Evolutionary conservation across 805 yeast species (phyloP).

Genomic region (Tetrapisispora nanseiensis): DNA sequence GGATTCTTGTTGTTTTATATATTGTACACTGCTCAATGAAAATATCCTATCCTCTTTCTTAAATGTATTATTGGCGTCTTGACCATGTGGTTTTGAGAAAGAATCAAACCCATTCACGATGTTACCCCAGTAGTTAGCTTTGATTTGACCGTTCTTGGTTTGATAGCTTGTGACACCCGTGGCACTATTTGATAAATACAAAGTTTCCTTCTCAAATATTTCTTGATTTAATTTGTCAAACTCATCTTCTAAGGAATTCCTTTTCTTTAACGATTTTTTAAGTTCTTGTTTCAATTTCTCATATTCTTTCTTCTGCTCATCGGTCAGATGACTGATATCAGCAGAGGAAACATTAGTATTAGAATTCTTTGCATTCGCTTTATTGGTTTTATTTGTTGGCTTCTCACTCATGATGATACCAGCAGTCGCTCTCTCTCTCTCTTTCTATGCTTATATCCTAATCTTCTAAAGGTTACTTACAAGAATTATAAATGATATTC

Average conservation of each 20-base stretch:
- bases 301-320: constrained; percentile 30
- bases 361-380: not conserved
- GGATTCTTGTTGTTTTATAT: constrained; percentile 42
- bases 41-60: constrained; percentile 75
- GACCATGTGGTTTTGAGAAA: constrained; percentile 41
- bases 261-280: constrained; percentile 49
- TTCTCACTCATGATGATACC: not conserved
- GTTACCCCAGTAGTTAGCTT: constrained; percentile 36
- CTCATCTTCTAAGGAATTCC: constrained; percentile 55
- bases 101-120: constrained; percentile 88
- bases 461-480: too few species aligned
- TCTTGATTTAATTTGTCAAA: constrained; percentile 61
- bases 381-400: not conserved
- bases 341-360: not conserved
- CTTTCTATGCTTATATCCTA: too few species aligned
- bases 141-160: not conserved
- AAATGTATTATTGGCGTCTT: constrained; percentile 30
- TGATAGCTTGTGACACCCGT: constrained; percentile 1
- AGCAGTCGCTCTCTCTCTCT: too few species aligned
- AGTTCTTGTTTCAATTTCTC: constrained; percentile 57
- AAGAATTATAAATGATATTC: too few species aligned
- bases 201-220: constrained; percentile 67
- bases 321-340: not conserved
- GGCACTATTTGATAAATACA: constrained; percentile 56
- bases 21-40: constrained; percentile 63